Evolutionary conservation across 2,329 filamentous ascomycete genomes (phyloP).

Genomic region (Epichloe coenophiala): DNA sequence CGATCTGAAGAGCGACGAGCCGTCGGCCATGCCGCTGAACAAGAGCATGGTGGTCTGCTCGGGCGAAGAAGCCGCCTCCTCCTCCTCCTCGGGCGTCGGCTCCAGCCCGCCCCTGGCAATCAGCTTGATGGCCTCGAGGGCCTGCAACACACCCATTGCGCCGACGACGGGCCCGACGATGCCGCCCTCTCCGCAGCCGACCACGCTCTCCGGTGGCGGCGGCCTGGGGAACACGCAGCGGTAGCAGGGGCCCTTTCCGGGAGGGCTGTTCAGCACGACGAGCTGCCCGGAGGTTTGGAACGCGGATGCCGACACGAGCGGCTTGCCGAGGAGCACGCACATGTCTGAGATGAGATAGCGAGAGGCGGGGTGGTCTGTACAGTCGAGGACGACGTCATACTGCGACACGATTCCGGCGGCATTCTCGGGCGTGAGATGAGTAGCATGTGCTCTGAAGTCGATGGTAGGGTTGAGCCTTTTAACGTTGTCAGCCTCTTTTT

Average conservation of each 20-base stretch:
- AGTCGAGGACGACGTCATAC: conserved; percentile 85
- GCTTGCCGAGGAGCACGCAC: conserved; percentile 65
- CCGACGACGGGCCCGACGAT: conserved; percentile 89
- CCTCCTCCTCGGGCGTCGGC: not conserved
- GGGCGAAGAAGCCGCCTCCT: conserved; percentile 5
- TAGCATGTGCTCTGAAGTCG: conserved; percentile 46
- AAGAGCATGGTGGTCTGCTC: conserved; percentile 27
- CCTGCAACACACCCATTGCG: conserved; percentile 84
- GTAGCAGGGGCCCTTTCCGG: conserved; percentile 72
- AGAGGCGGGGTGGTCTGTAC: conserved; percentile 83
- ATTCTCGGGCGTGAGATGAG: conserved; percentile 55
- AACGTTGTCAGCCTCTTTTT: conserved; percentile 5
- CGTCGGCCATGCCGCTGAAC: conserved; percentile 30
- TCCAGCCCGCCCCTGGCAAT: conserved; percentile 33
- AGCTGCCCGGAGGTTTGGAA: conserved; percentile 82
- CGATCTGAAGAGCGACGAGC: conserved; percentile 48
- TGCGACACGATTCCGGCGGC: conserved; percentile 49
- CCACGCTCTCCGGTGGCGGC: conserved; percentile 67
- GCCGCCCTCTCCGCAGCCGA: conserved; percentile 84
- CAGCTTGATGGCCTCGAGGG: conserved; percentile 78
- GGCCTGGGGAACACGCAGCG: conserved; percentile 83
- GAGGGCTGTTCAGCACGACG: conserved; percentile 73
- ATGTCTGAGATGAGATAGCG: conserved; percentile 88
- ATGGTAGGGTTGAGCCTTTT: conserved; percentile 59
- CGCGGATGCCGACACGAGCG: conserved; percentile 80